phyloP scores from a whole-genome alignment of 108 stramenopile genomes.

The Poteriospumella lacustris region DNA sequence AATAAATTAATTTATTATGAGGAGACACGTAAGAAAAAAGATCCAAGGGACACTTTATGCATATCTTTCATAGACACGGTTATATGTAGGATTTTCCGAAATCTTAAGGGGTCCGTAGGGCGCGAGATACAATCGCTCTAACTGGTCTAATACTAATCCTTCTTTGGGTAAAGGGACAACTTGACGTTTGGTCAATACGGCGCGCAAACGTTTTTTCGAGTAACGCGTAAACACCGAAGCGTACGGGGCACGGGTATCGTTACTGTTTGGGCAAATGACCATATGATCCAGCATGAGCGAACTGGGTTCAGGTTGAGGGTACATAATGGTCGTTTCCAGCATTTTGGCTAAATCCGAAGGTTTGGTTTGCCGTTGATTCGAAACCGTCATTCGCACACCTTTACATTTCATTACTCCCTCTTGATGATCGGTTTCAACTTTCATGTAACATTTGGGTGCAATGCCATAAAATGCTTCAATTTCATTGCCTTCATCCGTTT shows the following conservation, averaged over 20 bases:
- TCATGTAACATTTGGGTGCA: slow-evolving; percentile 7
- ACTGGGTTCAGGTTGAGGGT: slow-evolving; percentile 6
- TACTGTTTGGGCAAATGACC: slow-evolving; percentile 7
- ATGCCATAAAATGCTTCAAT: slow-evolving; percentile 8
- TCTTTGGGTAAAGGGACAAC: slow-evolving; percentile 7
- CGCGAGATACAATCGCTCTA: slow-evolving; percentile 6
- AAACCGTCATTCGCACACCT: slow-evolving; percentile 6
- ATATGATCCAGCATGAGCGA: slow-evolving; percentile 7
- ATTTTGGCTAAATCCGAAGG: slow-evolving; percentile 7
- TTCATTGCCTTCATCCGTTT: slow-evolving; percentile 7
- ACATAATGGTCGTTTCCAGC: slow-evolving; percentile 7
- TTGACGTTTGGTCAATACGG: slow-evolving; percentile 7
- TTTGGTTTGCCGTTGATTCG: slow-evolving; percentile 7
- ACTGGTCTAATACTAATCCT: slow-evolving; percentile 8
- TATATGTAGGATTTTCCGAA: slow-evolving; percentile 8
- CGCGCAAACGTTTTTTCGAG: slow-evolving; percentile 6
- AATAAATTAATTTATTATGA: slow-evolving; percentile 10
- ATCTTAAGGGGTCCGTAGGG: slow-evolving; percentile 6
- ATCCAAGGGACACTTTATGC: slow-evolving; percentile 7
- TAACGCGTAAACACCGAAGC: slow-evolving; percentile 6
- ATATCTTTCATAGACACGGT: slow-evolving; percentile 8
- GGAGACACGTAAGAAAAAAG: slow-evolving; percentile 7
- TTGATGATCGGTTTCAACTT: slow-evolving; percentile 8
- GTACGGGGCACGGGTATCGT: slow-evolving; percentile 5
- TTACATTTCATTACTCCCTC: slow-evolving; percentile 8